These are phyloP conservation scores for Botrytis porri DNA, from an alignment of 2,329 filamentous ascomycete species.

Conservation along the genomic window DNA sequence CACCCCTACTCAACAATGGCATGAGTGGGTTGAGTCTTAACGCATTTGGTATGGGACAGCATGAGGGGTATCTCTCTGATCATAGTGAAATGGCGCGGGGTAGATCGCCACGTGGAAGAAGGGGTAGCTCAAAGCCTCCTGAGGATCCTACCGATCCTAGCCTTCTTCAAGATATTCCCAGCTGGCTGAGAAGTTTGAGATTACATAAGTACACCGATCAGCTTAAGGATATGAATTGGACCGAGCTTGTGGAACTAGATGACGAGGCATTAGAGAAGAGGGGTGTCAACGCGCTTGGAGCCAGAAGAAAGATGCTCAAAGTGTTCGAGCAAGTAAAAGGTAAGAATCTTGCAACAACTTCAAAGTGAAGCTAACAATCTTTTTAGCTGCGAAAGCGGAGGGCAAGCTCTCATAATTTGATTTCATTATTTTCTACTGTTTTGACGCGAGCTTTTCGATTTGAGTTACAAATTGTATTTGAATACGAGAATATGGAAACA, in stretches of 20 bases:
- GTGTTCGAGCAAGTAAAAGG: conserved; percentile 95
- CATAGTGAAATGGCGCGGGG: conserved; percentile 89
- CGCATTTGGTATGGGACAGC: conserved; percentile 65
- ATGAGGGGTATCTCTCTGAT: conserved; percentile 89
- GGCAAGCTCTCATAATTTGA: conserved; percentile 59
- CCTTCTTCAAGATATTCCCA: conserved; percentile 90
- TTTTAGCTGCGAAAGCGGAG: conserved; percentile 66
- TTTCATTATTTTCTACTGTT: conserved; percentile 10
- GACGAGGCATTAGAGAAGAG: conserved; percentile 90
- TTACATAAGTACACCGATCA: conserved; percentile 99
- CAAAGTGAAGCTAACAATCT: conserved; percentile 33
- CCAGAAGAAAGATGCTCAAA: conserved; percentile 96
- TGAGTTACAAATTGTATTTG: conserved; percentile 10
- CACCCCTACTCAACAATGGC: conserved; percentile 67
- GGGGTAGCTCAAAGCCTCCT: conserved; percentile 94
- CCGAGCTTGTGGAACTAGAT: conserved; percentile 84
- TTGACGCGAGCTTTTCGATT: background rate
- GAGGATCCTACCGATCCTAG: conserved; percentile 93
- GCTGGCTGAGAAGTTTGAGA: conserved; percentile 89
- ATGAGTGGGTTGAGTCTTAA: conserved; percentile 69
- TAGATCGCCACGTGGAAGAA: conserved; percentile 84
- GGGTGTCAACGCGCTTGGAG: conserved; percentile 91
- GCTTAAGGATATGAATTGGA: conserved; percentile 96
- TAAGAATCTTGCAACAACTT: conserved; percentile 39
- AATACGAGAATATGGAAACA: background rate